Percentiles rank a stretch among this genome's conserved stretches.
phyloP scores from a whole-genome alignment of 2,329 filamentous ascomycete species.

The Pleomassaria siparia region DNA sequence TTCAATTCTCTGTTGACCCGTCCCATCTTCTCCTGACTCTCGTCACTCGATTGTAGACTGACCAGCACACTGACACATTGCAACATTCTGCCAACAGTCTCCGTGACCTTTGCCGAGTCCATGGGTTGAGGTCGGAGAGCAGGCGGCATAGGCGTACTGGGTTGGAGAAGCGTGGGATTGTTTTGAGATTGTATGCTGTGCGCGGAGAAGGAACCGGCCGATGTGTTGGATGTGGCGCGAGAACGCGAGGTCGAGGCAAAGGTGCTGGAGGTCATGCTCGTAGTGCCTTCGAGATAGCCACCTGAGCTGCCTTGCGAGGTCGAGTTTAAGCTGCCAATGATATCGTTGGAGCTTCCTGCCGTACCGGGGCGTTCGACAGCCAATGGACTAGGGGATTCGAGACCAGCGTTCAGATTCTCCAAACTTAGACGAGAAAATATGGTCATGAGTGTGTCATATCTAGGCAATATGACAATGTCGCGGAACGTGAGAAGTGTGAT shows the following conservation, averaged over 20 bases:
- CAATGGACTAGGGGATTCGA: constrained; percentile 36
- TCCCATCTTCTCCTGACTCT: constrained; percentile 76
- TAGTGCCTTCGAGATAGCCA: constrained; percentile 72
- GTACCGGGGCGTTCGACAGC: constrained; percentile 33
- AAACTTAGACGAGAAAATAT: constrained; percentile 89
- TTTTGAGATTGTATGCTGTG: constrained; percentile 24
- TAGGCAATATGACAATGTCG: constrained; percentile 82
- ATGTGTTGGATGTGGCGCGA: constrained; percentile 83
- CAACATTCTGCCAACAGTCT: constrained; percentile 92
- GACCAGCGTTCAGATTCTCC: constrained; percentile 63
- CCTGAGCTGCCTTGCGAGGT: constrained; percentile 70
- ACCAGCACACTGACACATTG: constrained; percentile 94
- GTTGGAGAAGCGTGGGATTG: constrained; percentile 23
- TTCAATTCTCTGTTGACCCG: constrained; percentile 85
- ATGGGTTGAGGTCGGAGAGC: constrained; percentile 36
- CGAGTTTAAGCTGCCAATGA: constrained; percentile 70
- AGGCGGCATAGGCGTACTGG: constrained; percentile 17
- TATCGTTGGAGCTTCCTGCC: constrained; percentile 26
- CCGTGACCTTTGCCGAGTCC: constrained; percentile 75
- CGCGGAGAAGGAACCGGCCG: constrained; percentile 50
- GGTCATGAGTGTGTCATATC: constrained; percentile 83
- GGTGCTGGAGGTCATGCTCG: constrained; percentile 53
- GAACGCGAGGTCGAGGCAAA: constrained; percentile 59
- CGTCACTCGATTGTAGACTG: constrained; percentile 71
- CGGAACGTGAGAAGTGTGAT: constrained; percentile 86